Percentiles rank a stretch among this genome's conserved stretches.
phyloP scores from a whole-genome alignment of 805 yeast species.

The Yamadazyma takamatsuzukensis region DNA sequence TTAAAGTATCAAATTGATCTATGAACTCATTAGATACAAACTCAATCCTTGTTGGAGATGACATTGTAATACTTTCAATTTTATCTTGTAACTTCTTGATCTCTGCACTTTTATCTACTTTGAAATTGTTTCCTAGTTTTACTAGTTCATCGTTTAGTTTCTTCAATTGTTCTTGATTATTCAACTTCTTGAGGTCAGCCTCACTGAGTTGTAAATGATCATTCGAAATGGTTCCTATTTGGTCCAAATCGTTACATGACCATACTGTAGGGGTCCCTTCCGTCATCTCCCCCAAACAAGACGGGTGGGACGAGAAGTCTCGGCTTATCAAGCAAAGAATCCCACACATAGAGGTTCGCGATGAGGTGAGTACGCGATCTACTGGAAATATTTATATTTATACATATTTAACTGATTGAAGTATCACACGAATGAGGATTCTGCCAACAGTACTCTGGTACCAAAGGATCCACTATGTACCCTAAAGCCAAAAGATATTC shows the following conservation, averaged over 20 bases:
- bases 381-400: too few species aligned
- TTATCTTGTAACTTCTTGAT: conserved; percentile 6
- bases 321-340: conserved; percentile 8
- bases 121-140: conserved; percentile 26
- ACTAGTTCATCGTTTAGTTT: conserved; percentile 21
- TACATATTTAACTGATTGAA: conserved; percentile 1
- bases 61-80: conserved; percentile 6
- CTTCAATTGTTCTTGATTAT: conserved; percentile 23
- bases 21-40: not conserved
- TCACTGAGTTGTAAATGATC: conserved; percentile 9
- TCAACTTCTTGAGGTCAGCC: conserved; percentile 24
- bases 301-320: conserved; percentile 3
- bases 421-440: conserved; percentile 38
- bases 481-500: conserved; percentile 37
- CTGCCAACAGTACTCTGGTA: conserved; percentile 32
- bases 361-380: conserved; percentile 5
- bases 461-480: conserved; percentile 28
- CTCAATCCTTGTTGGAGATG: not conserved
- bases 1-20: conserved; percentile 27
- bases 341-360: conserved; percentile 15
- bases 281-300: too few species aligned
- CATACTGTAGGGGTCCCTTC: not conserved
- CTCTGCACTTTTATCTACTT: conserved; percentile 12
- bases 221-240: conserved; percentile 4
- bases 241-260: conserved; percentile 3